Conservation (phyloP, 1,284 basidiomycete genomes). For the Ceratobasidium sp. region DNA sequence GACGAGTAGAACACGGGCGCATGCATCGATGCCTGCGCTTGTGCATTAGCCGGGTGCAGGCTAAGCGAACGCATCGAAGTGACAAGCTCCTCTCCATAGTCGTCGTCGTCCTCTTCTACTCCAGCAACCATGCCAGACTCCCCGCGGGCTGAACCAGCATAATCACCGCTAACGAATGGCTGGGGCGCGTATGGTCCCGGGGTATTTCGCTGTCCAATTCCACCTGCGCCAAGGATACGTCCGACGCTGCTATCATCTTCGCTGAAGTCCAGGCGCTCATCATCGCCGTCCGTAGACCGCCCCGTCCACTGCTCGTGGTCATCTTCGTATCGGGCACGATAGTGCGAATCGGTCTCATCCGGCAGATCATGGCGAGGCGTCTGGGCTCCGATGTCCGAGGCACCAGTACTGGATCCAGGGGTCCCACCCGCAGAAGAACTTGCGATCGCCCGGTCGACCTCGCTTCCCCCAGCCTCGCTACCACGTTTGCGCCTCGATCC, state of each 20-base stretch:
- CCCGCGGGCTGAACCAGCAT: not conserved
- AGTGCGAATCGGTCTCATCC: conserved; percentile 33
- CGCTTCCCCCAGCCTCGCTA: conserved; percentile 39
- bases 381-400: conserved; percentile 26
- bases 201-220: conserved; percentile 28
- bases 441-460: conserved; percentile 30
- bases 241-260: conserved; percentile 39
- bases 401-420: conserved; percentile 33
- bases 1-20: conserved; percentile 32
- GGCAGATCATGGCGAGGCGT: conserved; percentile 35
- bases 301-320: conserved; percentile 34
- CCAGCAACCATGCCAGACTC: conserved; percentile 31
- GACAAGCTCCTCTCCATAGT: conserved; percentile 25
- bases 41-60: conserved; percentile 16
- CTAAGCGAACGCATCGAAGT: conserved; percentile 28
- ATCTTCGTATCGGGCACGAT: conserved; percentile 23
- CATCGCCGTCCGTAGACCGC: conserved; percentile 34
- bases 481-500: conserved; percentile 32
- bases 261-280: conserved; percentile 32
- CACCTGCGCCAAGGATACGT: conserved; percentile 42
- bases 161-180: not conserved
- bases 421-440: conserved; percentile 43
- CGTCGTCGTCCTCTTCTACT: conserved; percentile 33
- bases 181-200: conserved; percentile 22
- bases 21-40: conserved; percentile 14